A percentile compares a stretch with the other conserved stretches of the same genome.
Evolutionary conservation across 148 eudicot species (phyloP).

Genomic region (Fagopyrum homotropicum): DNA sequence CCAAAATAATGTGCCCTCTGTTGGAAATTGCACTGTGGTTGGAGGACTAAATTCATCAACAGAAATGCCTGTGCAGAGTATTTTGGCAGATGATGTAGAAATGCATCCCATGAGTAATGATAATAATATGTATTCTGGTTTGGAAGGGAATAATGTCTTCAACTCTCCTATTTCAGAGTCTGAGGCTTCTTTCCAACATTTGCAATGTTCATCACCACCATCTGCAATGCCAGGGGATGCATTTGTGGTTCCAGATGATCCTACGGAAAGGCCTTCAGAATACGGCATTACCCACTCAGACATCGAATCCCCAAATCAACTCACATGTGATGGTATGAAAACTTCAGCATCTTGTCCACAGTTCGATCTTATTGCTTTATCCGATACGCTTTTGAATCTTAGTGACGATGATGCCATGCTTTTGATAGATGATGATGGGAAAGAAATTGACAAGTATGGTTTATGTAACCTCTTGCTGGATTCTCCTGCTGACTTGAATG

Average conservation of each 20-base stretch:
- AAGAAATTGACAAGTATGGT: constrained; percentile 10
- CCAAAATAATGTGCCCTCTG: constrained; percentile 12
- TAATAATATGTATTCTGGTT: constrained; percentile 24
- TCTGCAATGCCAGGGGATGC: constrained; percentile 40
- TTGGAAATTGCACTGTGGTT: constrained; percentile 20
- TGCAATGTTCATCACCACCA: constrained; percentile 51
- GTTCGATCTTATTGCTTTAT: constrained; percentile 25
- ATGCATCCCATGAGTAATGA: constrained; percentile 18
- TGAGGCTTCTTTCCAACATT: constrained; percentile 35
- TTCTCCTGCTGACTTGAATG: constrained; percentile 24
- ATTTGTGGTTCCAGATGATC: constrained; percentile 27
- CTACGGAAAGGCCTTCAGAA: constrained; percentile 16
- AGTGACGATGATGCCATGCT: constrained; percentile 22
- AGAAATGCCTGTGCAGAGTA: constrained; percentile 23
- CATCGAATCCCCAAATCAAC: constrained; percentile 20
- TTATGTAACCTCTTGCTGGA: constrained; percentile 38
- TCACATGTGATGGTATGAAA: constrained; percentile 23
- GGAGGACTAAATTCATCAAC: constrained; percentile 15
- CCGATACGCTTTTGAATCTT: constrained; percentile 14
- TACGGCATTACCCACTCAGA: constrained; percentile 21
- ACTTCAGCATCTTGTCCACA: constrained; percentile 24
- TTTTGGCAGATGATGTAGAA: constrained; percentile 28
- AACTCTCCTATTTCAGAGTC: constrained; percentile 41
- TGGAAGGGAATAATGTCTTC: constrained; percentile 33
- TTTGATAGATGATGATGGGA: constrained; percentile 33